Conservation (phyloP, 805 yeast genomes). For the Saturnispora dispora region DNA sequence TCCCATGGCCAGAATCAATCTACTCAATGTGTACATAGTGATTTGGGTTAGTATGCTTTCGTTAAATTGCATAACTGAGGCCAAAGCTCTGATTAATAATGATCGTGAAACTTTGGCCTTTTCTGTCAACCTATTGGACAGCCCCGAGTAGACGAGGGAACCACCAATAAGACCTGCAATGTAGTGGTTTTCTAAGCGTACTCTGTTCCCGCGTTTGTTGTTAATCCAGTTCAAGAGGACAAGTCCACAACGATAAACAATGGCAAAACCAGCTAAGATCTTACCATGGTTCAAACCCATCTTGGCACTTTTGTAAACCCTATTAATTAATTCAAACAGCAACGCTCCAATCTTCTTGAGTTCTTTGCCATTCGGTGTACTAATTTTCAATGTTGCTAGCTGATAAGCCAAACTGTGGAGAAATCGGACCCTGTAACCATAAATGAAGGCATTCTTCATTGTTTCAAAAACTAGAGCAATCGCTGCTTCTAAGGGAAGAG, state of each 20-base stretch:
- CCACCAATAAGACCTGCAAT: conserved; percentile 27
- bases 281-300: conserved; percentile 27
- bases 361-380: background rate
- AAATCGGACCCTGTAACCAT: conserved; percentile 27
- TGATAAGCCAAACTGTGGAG: conserved; percentile 24
- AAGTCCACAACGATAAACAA: conserved; percentile 19
- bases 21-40: conserved; percentile 62
- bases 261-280: conserved; percentile 24
- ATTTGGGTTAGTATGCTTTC: conserved; percentile 55
- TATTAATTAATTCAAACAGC: conserved; percentile 13
- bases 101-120: background rate
- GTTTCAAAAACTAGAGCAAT: conserved; percentile 1
- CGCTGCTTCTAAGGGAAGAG: background rate
- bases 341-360: background rate
- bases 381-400: conserved; percentile 13
- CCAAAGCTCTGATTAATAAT: background rate
- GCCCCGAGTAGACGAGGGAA: conserved; percentile 24
- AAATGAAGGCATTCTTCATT: conserved; percentile 21
- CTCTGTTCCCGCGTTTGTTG: background rate
- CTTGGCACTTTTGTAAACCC: conserved; percentile 16
- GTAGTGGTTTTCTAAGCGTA: conserved; percentile 12
- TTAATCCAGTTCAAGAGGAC: conserved; percentile 7
- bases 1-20: conserved; percentile 56
- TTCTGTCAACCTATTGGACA: conserved; percentile 8
- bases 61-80: conserved; percentile 11